Evolutionary conservation across 179 eudicot genomes (phyloP).

Genomic region (Pouteria campechiana): DNA sequence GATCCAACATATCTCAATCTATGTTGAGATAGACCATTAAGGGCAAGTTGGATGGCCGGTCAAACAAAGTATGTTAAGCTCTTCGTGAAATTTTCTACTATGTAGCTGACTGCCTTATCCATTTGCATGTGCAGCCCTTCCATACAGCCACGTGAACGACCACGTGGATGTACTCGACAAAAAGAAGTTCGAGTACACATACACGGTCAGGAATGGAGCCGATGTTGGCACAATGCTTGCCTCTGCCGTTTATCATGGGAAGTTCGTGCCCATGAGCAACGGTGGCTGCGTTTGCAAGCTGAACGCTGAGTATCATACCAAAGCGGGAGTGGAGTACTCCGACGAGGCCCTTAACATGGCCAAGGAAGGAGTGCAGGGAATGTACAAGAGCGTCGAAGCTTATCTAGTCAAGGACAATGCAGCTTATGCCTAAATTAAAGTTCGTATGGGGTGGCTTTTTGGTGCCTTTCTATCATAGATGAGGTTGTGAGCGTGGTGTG

Average conservation of each 20-base stretch:
- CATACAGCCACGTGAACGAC: constrained; percentile 12
- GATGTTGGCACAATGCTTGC: constrained; percentile 5
- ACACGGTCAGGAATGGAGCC: constrained; percentile 15
- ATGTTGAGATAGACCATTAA: no score
- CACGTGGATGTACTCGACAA: constrained; percentile 7
- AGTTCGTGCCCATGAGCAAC: constrained; percentile 3
- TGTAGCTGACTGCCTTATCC: no score
- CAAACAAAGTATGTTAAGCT: no score
- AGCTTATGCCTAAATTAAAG: no score
- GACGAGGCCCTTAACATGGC: constrained; percentile 11
- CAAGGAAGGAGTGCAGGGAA: constrained; percentile 3
- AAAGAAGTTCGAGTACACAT: constrained; percentile 7
- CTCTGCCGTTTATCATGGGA: constrained; percentile 3
- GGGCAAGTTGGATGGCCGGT: no score
- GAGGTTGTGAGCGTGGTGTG: no score
- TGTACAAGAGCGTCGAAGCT: constrained; percentile 8
- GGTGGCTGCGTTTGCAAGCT: constrained; percentile 17
- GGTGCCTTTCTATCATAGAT: no score
- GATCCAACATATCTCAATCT: no score
- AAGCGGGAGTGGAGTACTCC: background rate
- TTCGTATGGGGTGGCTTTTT: no score
- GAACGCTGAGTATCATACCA: constrained; percentile 8
- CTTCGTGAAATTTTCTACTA: no score
- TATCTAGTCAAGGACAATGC: no score
- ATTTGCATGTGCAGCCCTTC: constrained; percentile 16